A percentile compares a stretch with the other conserved stretches of the same genome.
Evolutionary conservation across 257 asterid genomes (phyloP).

Genomic region (Voacanga thouarsii): DNA sequence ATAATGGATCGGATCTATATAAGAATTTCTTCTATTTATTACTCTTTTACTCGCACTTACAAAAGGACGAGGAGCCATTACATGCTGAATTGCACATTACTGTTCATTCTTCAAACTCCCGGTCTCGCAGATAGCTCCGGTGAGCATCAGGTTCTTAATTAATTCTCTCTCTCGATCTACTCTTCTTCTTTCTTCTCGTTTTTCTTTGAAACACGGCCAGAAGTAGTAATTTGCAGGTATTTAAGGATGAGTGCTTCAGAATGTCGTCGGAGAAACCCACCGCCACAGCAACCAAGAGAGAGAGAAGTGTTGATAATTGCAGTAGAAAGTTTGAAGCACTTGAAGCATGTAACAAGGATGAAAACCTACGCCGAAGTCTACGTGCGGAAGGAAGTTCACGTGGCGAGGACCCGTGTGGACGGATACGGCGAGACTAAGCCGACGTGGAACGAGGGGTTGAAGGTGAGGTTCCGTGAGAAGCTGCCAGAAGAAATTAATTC

Average conservation of each 20-base stretch:
- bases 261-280: slow-evolving; percentile 11
- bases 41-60: too few relatives aligned
- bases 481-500: slow-evolving; percentile 19
- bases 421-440: slow-evolving; percentile 36
- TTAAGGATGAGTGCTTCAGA: neutral
- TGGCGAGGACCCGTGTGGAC: slow-evolving; percentile 38
- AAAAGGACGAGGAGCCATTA: too few relatives aligned
- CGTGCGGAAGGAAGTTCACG: slow-evolving; percentile 37
- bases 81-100: too few relatives aligned
- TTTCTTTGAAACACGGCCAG: too few relatives aligned
- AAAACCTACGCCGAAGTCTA: slow-evolving; percentile 38
- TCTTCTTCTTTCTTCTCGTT: too few relatives aligned
- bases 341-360: slow-evolving; percentile 46
- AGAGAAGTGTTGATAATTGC: slow-evolving; percentile 44
- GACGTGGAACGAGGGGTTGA: slow-evolving; percentile 45
- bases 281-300: slow-evolving; percentile 24
- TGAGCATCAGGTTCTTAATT: too few relatives aligned
- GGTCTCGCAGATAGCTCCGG: too few relatives aligned
- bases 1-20: too few relatives aligned
- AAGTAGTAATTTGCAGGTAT: too few relatives aligned
- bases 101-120: too few relatives aligned
- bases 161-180: too few relatives aligned
- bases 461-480: slow-evolving; percentile 32
- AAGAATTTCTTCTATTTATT: too few relatives aligned
- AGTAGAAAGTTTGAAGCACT: slow-evolving; percentile 41